Conservation (phyloP, 1,284 basidiomycete species). For the Puccinia hordei region DNA sequence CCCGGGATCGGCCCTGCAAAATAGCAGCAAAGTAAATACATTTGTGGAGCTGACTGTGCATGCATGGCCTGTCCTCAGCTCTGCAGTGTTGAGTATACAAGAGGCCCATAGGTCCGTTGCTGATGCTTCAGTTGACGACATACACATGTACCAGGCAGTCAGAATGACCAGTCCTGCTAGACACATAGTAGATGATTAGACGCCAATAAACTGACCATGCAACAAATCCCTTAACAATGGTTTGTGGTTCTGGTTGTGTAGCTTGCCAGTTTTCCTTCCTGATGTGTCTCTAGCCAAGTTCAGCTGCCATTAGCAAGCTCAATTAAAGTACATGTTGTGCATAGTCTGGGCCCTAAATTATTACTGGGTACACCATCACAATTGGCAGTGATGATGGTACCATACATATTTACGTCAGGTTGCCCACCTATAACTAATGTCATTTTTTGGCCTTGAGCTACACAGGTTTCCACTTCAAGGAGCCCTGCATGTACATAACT, state of each 20-base stretch:
- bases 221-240: background rate
- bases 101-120: background rate
- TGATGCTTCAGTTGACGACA: slow-evolving; percentile 17
- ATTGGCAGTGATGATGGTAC: background rate
- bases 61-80: too few relatives aligned
- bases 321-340: background rate
- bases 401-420: background rate
- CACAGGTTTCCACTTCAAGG: background rate
- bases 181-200: slow-evolving; percentile 35
- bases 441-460: slow-evolving; percentile 1
- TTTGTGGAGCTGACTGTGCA: too few relatives aligned
- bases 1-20: too few relatives aligned
- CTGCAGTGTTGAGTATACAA: too few relatives aligned
- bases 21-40: too few relatives aligned
- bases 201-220: background rate
- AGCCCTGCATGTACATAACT: background rate
- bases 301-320: slow-evolving; percentile 11
- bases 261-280: background rate
- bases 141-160: background rate
- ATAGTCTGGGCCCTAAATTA: background rate
- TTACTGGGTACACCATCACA: background rate
- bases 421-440: background rate
- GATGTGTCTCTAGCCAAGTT: slow-evolving; percentile 17
- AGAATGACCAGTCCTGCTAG: slow-evolving; percentile 22
- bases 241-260: background rate